These are phyloP conservation scores for Sonneratia caseolaris DNA, from an alignment of 345 rosid species.

Conservation along the genomic window DNA sequence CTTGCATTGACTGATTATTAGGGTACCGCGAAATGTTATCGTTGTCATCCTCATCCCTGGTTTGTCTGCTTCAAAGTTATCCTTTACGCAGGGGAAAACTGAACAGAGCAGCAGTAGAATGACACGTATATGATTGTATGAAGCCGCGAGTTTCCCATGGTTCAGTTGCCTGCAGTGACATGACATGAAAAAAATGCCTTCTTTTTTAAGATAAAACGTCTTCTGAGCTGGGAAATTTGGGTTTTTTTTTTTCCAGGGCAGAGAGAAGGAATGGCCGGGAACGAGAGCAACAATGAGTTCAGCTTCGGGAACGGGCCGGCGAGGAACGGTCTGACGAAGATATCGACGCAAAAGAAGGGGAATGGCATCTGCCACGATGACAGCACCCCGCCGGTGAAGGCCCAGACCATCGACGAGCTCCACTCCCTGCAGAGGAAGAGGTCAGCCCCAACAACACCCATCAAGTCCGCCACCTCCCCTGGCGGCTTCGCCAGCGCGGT, in stretches of 20 bases:
- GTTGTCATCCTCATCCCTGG: too few species aligned
- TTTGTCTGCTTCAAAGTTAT: too few species aligned
- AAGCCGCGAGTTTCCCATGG: too few species aligned
- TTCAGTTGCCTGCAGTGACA: too few species aligned
- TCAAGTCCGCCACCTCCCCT: conserved; percentile 19
- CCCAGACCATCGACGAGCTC: conserved; percentile 83
- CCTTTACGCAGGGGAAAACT: too few species aligned
- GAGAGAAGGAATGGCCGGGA: conserved; percentile 5
- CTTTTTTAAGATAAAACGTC: too few species aligned
- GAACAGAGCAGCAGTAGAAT: too few species aligned
- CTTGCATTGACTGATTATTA: too few species aligned
- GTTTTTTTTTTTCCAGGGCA: neutral
- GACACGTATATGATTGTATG: too few species aligned
- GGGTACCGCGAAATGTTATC: too few species aligned
- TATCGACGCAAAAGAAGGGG: conserved; percentile 29
- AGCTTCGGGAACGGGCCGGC: conserved; percentile 17
- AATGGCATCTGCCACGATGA: conserved; percentile 54
- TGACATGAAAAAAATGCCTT: too few species aligned
- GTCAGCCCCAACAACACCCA: conserved; percentile 77
- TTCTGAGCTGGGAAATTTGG: too few species aligned
- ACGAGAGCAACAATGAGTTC: neutral
- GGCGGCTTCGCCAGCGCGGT: conserved; percentile 23
- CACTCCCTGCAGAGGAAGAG: conserved; percentile 83
- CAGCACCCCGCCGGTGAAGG: conserved; percentile 67
- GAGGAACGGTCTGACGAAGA: conserved; percentile 35